Percentiles rank a stretch among this genome's conserved stretches.
phyloP scores from a whole-genome alignment of 1,284 basidiomycete genomes.

The Coniferiporia sulphurascens region DNA sequence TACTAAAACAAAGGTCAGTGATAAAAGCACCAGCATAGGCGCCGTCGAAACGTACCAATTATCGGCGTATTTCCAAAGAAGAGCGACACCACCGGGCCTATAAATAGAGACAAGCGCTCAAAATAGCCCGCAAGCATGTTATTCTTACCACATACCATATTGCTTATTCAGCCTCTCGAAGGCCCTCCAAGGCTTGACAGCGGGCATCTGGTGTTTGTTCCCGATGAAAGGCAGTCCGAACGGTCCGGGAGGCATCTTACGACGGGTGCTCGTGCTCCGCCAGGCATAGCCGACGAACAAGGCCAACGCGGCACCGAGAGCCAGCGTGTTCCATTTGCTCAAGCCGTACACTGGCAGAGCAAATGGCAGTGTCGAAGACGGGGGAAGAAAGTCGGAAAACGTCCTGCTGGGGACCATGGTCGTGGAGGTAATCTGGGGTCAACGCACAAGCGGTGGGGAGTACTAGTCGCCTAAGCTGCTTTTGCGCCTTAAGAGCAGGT shows the following conservation, averaged over 20 bases:
- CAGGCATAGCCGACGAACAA: neutral
- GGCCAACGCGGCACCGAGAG: neutral
- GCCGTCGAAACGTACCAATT: slow-evolving; percentile 23
- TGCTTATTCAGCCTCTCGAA: slow-evolving; percentile 44
- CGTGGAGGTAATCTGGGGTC: neutral
- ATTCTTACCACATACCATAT: slow-evolving; percentile 46
- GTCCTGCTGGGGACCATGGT: neutral
- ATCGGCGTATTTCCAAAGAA: slow-evolving; percentile 48
- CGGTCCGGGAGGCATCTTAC: slow-evolving; percentile 42
- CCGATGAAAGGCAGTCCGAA: slow-evolving; percentile 40
- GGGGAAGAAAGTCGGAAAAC: neutral
- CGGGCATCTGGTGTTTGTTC: slow-evolving; percentile 43
- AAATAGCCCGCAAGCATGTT: neutral
- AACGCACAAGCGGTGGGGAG: neutral
- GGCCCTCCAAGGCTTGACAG: slow-evolving; percentile 44
- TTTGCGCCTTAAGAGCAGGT: neutral
- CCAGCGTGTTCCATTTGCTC: neutral
- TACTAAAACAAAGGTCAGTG: slow-evolving; percentile 25
- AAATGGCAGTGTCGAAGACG: neutral
- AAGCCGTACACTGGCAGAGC: neutral
- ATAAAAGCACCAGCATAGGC: neutral
- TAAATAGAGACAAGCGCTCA: neutral
- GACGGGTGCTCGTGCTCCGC: neutral
- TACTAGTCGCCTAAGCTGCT: neutral
- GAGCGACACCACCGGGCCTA: slow-evolving; percentile 50